A percentile compares a stretch with the other conserved stretches of the same genome.
These are phyloP conservation scores for Akebia trifoliata DNA, from an alignment of 164 flowering plant genomes.

Conservation along the genomic window DNA sequence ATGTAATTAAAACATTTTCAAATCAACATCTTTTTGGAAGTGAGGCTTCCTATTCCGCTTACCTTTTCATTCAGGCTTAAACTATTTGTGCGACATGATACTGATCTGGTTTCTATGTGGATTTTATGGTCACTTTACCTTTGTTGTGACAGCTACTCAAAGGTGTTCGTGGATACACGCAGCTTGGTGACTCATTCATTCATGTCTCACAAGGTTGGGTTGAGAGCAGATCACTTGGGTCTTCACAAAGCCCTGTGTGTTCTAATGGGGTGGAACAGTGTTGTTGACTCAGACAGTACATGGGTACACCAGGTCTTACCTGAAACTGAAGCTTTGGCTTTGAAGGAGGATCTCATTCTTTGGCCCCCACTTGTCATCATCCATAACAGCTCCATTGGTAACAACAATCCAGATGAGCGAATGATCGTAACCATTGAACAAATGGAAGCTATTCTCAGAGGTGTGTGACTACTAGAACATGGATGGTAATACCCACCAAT, in stretches of 20 bases:
- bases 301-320: slow-evolving; percentile 34
- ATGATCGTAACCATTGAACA: slow-evolving; percentile 34
- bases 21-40: no score
- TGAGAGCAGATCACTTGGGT: slow-evolving; percentile 62
- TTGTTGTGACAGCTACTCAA: slow-evolving; percentile 37
- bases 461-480: slow-evolving; percentile 23
- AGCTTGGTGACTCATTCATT: slow-evolving; percentile 52
- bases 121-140: slow-evolving; percentile 11
- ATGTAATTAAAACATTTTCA: no score
- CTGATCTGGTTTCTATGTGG: neutral
- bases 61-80: no score
- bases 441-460: slow-evolving; percentile 42
- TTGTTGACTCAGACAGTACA: slow-evolving; percentile 17
- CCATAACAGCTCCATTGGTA: slow-evolving; percentile 48
- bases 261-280: slow-evolving; percentile 65
- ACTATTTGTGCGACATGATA: neutral
- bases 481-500: no score
- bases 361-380: slow-evolving; percentile 75
- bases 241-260: slow-evolving; percentile 67
- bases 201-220: slow-evolving; percentile 35
- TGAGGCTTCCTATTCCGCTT: no score
- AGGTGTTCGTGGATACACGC: slow-evolving; percentile 39
- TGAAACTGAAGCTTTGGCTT: slow-evolving; percentile 33
- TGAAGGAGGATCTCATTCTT: slow-evolving; percentile 59
- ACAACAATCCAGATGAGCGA: slow-evolving; percentile 25